Base-by-base conservation (phyloP, 2,329 filamentous ascomycete genomes). In the Botrytis porri region DNA sequence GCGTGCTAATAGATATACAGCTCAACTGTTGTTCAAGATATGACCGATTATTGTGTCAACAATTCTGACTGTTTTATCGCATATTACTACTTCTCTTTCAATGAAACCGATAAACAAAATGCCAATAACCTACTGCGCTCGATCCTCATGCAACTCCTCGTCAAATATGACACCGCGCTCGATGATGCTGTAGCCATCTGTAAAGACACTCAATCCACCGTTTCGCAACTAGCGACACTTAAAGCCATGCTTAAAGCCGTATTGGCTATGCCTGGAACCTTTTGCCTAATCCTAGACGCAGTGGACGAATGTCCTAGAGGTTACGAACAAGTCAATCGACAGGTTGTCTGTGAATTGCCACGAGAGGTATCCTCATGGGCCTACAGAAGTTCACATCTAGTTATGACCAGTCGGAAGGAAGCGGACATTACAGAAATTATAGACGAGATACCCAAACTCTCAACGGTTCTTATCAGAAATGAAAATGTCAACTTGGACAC, bases 31-130 rank as follows among this genome's bases (percentile, higher is more conserved):
- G n/a, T 69, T 9, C 8, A 60, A 29, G 18, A 69, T 22, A 32
- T 69, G 32, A 29, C 9, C 9, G 16, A 35, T 29, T 6, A 57
- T 32, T 60, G 37, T 29, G 39, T 5, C 18, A 39, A 54, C 6
- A 32, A 59, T 41, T 18, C n/a, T 16, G 12, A 41, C 29, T 32
- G 37, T 14, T 57, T 69, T 4, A 57, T 69, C 14, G 48, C 37
- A 18, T 69, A 57, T 14, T 69, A 60, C 41, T 69, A 69, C 51
- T 69, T 69, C 51, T 41, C 66, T 41, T 69, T 69, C 51, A 60
- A 29, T 16, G 37, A 60, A 20, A 41, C n/a, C 3, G 25, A 69
- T 16, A 69, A 69, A 54, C 51, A 69, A 43, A 69, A 32, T 22
- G 54, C 66, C n/a, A 25, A 12, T 32, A 60, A 69, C 25, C 35